Evolutionary conservation across 805 yeast species (phyloP), one percentile per base, ranked within the genome.

Genomic region (Candida koratica): DNA sequence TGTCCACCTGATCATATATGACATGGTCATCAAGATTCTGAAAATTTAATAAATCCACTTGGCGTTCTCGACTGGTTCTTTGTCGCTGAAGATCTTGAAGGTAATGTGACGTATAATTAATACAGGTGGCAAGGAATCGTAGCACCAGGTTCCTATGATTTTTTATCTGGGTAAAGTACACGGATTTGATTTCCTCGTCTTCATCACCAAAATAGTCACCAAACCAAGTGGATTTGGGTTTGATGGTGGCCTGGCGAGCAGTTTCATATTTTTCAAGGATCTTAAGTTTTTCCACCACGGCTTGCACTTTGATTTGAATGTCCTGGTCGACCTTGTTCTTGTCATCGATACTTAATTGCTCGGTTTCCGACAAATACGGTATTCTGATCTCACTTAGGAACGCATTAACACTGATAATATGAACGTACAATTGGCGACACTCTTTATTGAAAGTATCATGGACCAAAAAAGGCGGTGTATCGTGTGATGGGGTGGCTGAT

Each of bases 251-350:
- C 32, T 52, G 58, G 41, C 84, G 59, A 38, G 70, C 64, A 4
- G 48, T 44, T 50, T 81, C 85, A 44, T 81, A 77, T 3, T 61
- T 56, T 38, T 72, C 77, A 33, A 76, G 51, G 36, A 63, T 51
- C 40, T 70, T 72, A 31, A 75, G 62, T 48, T 75, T 70, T 39
- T 72, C 74, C 41, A 68, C 68, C 44, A 75, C 61, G 38, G 68
- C 67, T 44, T 75, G 79, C 30, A 78, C 46, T 48, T 75, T 73
- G 16, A 69, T 47, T 38, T 75, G 67, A 28, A 76, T 63, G 39
- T 76, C 77, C 32, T 75, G 71, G 44, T 78, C 84, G 15, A 79
- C 65, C 24, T 67, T 64, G 41, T 76, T 75, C 46, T 77, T 73
- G 25, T 77, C 80, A 7, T 57, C 63, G 19, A 67, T 64, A 17